Percentiles rank a stretch among this genome's conserved stretches.
Conservation (phyloP, 306 rosid species). For the Dalbergia cochinchinensis region DNA sequence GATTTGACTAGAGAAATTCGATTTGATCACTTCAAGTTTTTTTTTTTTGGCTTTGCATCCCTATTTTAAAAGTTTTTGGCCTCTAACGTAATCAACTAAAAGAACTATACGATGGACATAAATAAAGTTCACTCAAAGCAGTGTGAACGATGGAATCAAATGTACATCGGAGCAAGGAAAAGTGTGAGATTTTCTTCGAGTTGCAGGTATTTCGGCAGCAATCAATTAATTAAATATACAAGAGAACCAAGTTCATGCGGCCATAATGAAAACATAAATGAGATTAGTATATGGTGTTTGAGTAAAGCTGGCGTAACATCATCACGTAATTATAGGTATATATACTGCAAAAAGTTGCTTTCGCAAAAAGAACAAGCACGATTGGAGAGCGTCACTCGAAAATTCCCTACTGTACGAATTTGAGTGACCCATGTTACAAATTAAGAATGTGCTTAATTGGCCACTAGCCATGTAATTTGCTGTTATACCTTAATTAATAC, state of each 20-base stretch:
- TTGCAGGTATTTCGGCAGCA: not conserved
- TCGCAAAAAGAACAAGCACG: not conserved
- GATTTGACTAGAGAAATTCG: not conserved
- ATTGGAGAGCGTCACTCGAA: not conserved
- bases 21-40: no score
- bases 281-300: not conserved
- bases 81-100: not conserved
- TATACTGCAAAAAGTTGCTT: not conserved
- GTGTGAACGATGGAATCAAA: not conserved
- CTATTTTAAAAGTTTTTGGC: not conserved
- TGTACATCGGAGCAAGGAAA: no score
- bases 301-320: not conserved
- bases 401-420: not conserved
- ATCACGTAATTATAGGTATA: slow-evolving; percentile 1
- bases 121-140: not conserved
- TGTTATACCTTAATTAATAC: no score
- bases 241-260: not conserved
- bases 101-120: not conserved
- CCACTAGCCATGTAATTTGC: not conserved
- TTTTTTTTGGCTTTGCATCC: no score
- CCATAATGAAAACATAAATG: not conserved
- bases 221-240: not conserved
- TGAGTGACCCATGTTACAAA: not conserved
- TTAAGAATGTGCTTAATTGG: not conserved
- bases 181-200: not conserved